phyloP scores from a whole-genome alignment of 2,329 filamentous ascomycete species.

The Atkinsonella hypoxylon region DNA sequence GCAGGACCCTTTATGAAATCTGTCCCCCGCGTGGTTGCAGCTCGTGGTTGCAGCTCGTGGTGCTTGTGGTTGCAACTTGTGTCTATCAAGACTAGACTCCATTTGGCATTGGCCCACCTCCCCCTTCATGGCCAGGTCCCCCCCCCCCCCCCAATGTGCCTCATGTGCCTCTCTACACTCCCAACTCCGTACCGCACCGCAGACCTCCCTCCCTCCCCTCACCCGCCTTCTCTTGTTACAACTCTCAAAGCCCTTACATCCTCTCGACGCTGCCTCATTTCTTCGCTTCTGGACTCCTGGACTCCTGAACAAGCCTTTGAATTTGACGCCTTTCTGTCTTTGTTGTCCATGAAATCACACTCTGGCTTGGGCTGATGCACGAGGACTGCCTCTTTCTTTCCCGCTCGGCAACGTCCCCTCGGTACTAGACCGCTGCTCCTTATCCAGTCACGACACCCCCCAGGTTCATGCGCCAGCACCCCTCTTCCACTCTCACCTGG shows the following conservation, averaged over 20 bases:
- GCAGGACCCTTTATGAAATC: too few relatives aligned
- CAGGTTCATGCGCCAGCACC: constrained; percentile 6
- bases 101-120: too few relatives aligned
- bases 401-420: not conserved
- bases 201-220: too few relatives aligned
- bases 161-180: too few relatives aligned
- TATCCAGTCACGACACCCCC: not conserved
- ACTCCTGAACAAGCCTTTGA: not conserved
- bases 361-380: not conserved
- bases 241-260: not conserved
- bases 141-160: too few relatives aligned
- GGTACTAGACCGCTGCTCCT: constrained; percentile 4
- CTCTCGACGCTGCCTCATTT: not conserved
- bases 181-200: too few relatives aligned
- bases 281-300: too few relatives aligned
- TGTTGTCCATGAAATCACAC: not conserved
- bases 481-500: constrained; percentile 1
- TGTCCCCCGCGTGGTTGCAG: too few relatives aligned
- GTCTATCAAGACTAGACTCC: too few relatives aligned
- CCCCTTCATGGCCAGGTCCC: too few relatives aligned
- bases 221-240: not conserved
- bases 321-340: not conserved
- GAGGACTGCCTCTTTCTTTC: not conserved
- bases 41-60: too few relatives aligned
- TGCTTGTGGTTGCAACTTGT: too few relatives aligned